A percentile compares a stretch with the other conserved stretches of the same genome.
Conservation (phyloP, 1,284 basidiomycete species). For the Cutaneotrichosporon mucoides region DNA sequence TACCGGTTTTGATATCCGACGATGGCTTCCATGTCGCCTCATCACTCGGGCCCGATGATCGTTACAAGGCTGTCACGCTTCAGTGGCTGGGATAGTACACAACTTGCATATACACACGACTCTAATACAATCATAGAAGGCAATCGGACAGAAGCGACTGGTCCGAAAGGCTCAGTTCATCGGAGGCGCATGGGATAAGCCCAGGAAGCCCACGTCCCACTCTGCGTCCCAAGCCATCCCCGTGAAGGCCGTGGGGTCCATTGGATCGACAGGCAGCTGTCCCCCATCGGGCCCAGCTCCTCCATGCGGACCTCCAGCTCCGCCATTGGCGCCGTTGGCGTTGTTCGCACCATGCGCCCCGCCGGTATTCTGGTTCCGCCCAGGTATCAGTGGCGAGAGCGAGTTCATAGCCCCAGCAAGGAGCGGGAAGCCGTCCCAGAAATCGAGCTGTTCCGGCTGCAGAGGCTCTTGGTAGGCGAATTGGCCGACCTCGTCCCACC, state of each 20-base stretch:
- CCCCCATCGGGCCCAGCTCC: background rate
- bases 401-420: conserved; percentile 21
- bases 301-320: too few relatives aligned
- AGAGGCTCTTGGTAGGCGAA: conserved; percentile 18
- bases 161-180: background rate
- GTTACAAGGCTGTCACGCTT: too few relatives aligned
- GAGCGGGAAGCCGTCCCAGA: conserved; percentile 23
- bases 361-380: too few relatives aligned
- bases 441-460: conserved; percentile 16
- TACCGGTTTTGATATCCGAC: too few relatives aligned
- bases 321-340: too few relatives aligned
- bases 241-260: background rate
- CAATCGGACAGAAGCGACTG: background rate
- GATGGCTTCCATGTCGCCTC: too few relatives aligned
- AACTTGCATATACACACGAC: too few relatives aligned
- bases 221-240: conserved; percentile 15
- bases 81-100: too few relatives aligned
- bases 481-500: conserved; percentile 22
- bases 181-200: background rate
- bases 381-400: background rate
- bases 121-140: background rate
- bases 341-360: background rate
- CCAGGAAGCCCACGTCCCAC: conserved; percentile 15
- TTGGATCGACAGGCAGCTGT: background rate
- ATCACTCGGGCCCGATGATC: too few relatives aligned